These are phyloP conservation scores for Phytophthora cactorum DNA, from an alignment of 352 stramenopile species.

Conservation along the genomic window DNA sequence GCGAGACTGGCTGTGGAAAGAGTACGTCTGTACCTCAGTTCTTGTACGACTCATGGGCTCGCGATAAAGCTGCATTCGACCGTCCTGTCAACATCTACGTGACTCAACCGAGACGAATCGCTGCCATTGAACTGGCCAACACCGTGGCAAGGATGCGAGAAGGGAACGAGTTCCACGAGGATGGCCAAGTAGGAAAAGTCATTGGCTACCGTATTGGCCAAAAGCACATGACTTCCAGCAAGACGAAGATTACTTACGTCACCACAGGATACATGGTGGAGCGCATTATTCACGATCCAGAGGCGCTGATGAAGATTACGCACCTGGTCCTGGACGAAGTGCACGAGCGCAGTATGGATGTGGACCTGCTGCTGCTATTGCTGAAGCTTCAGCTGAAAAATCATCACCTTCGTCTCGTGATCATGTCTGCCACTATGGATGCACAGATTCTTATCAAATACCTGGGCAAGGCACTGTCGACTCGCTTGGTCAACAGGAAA, in stretches of 20 bases:
- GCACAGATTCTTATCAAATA: conserved; percentile 92
- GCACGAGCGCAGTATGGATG: conserved; percentile 95
- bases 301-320: conserved; percentile 88
- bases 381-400: conserved; percentile 79
- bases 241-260: conserved; percentile 95
- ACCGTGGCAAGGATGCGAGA: conserved; percentile 95
- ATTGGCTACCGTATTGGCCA: conserved; percentile 91
- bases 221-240: conserved; percentile 89
- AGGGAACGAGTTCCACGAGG: conserved; percentile 69
- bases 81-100: conserved; percentile 94
- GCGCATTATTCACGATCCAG: conserved; percentile 92
- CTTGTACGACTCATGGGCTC: conserved; percentile 80
- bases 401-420: conserved; percentile 89
- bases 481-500: conserved; percentile 56
- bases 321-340: conserved; percentile 98
- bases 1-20: conserved; percentile 97
- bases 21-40: conserved; percentile 95
- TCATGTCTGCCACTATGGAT: conserved; percentile 98
- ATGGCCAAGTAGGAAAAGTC: conserved; percentile 64
- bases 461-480: conserved; percentile 67
- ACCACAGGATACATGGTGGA: conserved; percentile 98
- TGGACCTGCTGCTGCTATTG: conserved; percentile 95
- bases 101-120: conserved; percentile 95
- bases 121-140: conserved; percentile 84
- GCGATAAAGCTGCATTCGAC: conserved; percentile 34